Percentiles rank a stretch among this genome's conserved stretches.
These are phyloP conservation scores for Trichoderma sp. DNA, from an alignment of 2,329 filamentous ascomycete species.

Conservation along the genomic window DNA sequence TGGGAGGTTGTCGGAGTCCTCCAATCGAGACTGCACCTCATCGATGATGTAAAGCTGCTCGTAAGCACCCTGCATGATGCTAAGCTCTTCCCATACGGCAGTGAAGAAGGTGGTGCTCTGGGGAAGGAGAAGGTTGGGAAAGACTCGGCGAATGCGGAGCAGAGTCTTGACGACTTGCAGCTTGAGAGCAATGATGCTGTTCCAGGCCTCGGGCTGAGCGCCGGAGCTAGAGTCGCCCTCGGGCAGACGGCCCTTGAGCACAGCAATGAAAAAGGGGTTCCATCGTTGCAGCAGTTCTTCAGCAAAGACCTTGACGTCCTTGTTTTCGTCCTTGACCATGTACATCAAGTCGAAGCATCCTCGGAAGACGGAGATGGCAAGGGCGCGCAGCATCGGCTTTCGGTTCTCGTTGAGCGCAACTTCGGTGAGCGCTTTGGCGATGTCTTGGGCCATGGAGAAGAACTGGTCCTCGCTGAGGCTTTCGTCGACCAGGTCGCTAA, in stretches of 20 bases:
- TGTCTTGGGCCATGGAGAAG: conserved; percentile 81
- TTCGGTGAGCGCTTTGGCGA: conserved; percentile 79
- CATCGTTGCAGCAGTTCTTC: conserved; percentile 80
- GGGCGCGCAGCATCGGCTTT: conserved; percentile 72
- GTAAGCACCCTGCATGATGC: conserved; percentile 68
- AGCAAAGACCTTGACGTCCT: conserved; percentile 82
- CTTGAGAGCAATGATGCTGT: conserved; percentile 82
- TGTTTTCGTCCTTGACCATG: conserved; percentile 90
- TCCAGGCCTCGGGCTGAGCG: conserved; percentile 66
- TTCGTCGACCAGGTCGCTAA: conserved; percentile 88
- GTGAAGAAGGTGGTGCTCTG: conserved; percentile 83
- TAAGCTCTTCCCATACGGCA: conserved; percentile 85
- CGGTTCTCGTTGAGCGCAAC: conserved; percentile 74
- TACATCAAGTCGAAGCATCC: conserved; percentile 93
- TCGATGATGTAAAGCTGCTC: conserved; percentile 81
- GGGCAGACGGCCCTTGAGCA: conserved; percentile 73
- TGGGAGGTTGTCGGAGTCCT: conserved; percentile 86
- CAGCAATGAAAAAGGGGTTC: conserved; percentile 84
- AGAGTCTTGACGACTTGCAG: conserved; percentile 92
- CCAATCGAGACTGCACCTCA: conserved; percentile 81
- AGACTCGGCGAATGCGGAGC: conserved; percentile 82
- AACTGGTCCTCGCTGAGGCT: conserved; percentile 93
- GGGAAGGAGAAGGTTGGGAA: conserved; percentile 75
- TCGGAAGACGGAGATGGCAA: conserved; percentile 87
- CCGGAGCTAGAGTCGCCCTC: conserved; percentile 51